Evolutionary conservation across 1,139 yeast species (phyloP), one percentile per base, ranked within the genome.

Genomic region (Tardiomyces depauwii): DNA sequence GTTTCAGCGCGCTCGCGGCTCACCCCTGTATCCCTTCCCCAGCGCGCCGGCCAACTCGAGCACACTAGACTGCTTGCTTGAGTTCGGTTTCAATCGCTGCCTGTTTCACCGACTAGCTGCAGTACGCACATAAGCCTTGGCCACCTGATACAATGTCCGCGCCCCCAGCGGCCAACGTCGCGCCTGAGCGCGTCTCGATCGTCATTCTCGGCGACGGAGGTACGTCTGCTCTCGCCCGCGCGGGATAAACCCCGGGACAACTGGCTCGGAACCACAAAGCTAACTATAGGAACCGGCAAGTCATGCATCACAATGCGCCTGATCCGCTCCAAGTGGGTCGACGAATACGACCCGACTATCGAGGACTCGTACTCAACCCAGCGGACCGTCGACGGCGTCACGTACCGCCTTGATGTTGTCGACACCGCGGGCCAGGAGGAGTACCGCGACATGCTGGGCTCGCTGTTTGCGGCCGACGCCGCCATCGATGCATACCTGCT

Each of bases 401-500:
- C 52, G 10, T 63, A 56, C 50, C 53, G 61, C 13, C 53, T 64
- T 19, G 65, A 64, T 49, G 60, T 65, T 33, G 54, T 64, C 41
- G 69, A 65, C 45, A 65, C 67, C 18, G 68, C 68, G 1, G 68
- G 68, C 18, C 68, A 64, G 53, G 68, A 64, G 45, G 68, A 64
- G 49, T 64, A 64, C 51, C 52, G 68, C 27, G 68, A 63, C 42
- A 63, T 64, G 63, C 52, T 95, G 61, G 95, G 88, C 63, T 55
- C 64, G 23, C 51, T 61, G 45, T 63, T 59, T 50, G 85, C 57
- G 41, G 56, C 84, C 57, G 87, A 87, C 80, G 76, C 93, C 55
- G 80, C 91, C 11, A 95, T 95, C 43, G 95, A 87, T 63, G 96
- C 96, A 16, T 88, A 86, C 59, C 67, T 88, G 46, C 68, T 88